Base-by-base conservation (phyloP, 1,284 basidiomycete species). In the Ganoderma sinense region DNA sequence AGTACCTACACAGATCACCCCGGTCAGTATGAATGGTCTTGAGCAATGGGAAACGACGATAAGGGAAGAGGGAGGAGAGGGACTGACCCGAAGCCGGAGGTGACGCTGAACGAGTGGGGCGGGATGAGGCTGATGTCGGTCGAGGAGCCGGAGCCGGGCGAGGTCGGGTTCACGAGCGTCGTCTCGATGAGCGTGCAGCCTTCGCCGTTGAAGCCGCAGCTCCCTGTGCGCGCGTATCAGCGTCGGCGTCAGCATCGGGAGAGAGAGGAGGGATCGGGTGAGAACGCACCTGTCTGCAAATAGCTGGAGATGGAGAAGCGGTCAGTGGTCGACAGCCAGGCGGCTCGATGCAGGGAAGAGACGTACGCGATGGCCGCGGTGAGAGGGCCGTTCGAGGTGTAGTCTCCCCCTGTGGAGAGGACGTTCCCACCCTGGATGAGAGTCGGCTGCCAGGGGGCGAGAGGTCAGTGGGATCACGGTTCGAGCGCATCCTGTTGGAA, bases 71-170 rank as follows among this genome's bases (percentile, higher is more conserved):
- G 6, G 18, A 4, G 6, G 18, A 4, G 23, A n/a, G 16, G 14
- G 26, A 64, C 45, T 26, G 63, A 79, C 75, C 73, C 73, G 74
- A 83, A 82, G 16, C 76, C 75, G 14, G 76, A 75, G 8, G 77
- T 71, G 39, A 82, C 82, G 69, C 78, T 80, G 72, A 79, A 79
- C 2, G 75, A 75, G 70, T 83, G 81, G 18, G 84, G 83, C 0
- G 73, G 0, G 53, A 87, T 86, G 71, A 87, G 77, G 68, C 84
- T 84, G 60, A 86, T 77, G 70, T 86, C 85, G 14, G 77, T 73
- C 51, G 80, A 82, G 11, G 84, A 83, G 10, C 84, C 85, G 68
- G 81, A 78, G 3, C 85, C 85, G 2, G 76, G 59, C 40, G 76
- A 76, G 18, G 75, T 74, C 7, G 85, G 81, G 74, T 86, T 84